A percentile compares a stretch with the other conserved stretches of the same genome.
phyloP scores from a whole-genome alignment of 768 basidiomycete genomes.

The Panaeolus papilionaceus region DNA sequence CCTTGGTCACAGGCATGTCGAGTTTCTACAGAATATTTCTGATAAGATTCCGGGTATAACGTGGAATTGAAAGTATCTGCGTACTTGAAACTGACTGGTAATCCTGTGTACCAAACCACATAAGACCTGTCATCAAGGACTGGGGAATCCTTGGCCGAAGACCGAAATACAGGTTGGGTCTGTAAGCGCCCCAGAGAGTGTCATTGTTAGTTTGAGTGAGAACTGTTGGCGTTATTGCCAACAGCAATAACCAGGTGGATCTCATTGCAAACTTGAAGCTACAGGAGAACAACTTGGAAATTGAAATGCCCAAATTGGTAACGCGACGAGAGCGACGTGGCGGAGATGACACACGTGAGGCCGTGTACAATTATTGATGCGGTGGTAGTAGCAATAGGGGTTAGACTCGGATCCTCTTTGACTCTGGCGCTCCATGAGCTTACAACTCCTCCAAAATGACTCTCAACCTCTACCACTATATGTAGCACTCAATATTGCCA shows the following conservation, averaged over 20 bases:
- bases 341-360: slow-evolving; percentile 10
- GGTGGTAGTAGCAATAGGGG: neutral
- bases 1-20: slow-evolving; percentile 91
- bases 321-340: slow-evolving; percentile 6
- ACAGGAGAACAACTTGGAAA: slow-evolving; percentile 5
- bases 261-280: slow-evolving; percentile 41
- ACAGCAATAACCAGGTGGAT: slow-evolving; percentile 49
- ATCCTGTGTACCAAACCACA: slow-evolving; percentile 93
- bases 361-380: slow-evolving; percentile 1
- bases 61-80: slow-evolving; percentile 31
- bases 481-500: neutral
- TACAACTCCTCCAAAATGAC: neutral
- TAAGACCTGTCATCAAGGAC: slow-evolving; percentile 90
- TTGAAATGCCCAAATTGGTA: neutral
- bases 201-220: slow-evolving; percentile 50
- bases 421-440: neutral
- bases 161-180: slow-evolving; percentile 96
- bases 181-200: slow-evolving; percentile 84
- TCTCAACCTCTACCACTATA: neutral
- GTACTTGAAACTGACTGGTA: slow-evolving; percentile 72
- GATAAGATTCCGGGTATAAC: slow-evolving; percentile 20
- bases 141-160: slow-evolving; percentile 84
- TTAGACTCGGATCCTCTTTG: neutral
- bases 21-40: slow-evolving; percentile 50
- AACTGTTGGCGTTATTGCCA: slow-evolving; percentile 48